Evolutionary conservation across 768 basidiomycete species (phyloP).

Genomic region (Lactarius vividus): DNA sequence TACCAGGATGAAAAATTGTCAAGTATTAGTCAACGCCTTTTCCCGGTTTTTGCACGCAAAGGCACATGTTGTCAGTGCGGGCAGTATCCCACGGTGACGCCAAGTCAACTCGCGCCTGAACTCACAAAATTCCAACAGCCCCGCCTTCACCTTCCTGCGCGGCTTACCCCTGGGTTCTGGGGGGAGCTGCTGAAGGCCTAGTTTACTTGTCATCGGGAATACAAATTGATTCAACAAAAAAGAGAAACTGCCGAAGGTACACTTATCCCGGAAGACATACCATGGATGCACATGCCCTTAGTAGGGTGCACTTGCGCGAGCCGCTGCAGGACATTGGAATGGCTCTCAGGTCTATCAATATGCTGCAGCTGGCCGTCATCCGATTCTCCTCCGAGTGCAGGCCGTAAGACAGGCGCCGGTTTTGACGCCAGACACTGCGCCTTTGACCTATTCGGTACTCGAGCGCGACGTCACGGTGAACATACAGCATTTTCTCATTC

Average conservation of each 20-base stretch:
- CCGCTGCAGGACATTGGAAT: slow-evolving; percentile 4
- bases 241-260: slow-evolving; percentile 7
- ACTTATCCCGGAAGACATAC: slow-evolving; percentile 16
- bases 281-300: slow-evolving; percentile 13
- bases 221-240: too few relatives aligned
- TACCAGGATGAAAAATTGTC: too few relatives aligned
- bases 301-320: slow-evolving; percentile 14
- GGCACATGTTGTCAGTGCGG: too few relatives aligned
- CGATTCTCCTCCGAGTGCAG: slow-evolving; percentile 21
- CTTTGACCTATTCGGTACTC: background rate
- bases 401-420: slow-evolving; percentile 4
- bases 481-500: background rate
- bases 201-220: too few relatives aligned
- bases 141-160: slow-evolving; percentile 16
- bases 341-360: slow-evolving; percentile 11
- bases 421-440: too few relatives aligned
- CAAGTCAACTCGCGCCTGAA: too few relatives aligned
- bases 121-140: background rate
- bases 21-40: too few relatives aligned
- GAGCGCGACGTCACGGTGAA: background rate
- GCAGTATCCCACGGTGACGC: background rate
- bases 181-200: too few relatives aligned
- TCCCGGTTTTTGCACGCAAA: too few relatives aligned
- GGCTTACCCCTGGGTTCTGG: slow-evolving; percentile 14
- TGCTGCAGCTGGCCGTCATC: slow-evolving; percentile 17